Conservation (phyloP, 2,329 filamentous ascomycete genomes). For the Cladosporium sp. region DNA sequence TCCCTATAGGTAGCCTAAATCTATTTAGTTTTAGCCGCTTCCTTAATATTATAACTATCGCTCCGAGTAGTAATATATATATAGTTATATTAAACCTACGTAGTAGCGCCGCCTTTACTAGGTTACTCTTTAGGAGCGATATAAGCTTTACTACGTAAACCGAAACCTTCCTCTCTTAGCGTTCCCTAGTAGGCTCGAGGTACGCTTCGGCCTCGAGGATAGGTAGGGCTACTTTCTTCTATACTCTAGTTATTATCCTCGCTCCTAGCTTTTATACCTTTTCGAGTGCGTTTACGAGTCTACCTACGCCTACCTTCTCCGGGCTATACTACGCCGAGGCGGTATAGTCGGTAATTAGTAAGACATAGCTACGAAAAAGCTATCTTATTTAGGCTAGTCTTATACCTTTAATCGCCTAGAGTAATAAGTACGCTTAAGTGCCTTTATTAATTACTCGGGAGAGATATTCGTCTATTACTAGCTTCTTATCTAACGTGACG, state of each 20-base stretch:
- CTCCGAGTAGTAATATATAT: background rate
- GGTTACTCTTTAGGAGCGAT: background rate
- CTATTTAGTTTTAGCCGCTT: background rate
- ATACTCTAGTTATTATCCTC: background rate
- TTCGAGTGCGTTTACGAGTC: background rate
- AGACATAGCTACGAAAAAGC: background rate
- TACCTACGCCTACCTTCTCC: background rate
- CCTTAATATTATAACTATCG: background rate
- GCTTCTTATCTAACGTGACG: background rate
- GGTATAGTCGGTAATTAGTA: background rate
- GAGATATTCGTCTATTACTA: background rate
- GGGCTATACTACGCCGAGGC: background rate
- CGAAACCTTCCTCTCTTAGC: background rate
- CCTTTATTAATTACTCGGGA: background rate
- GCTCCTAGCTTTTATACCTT: background rate
- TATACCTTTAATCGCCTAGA: background rate
- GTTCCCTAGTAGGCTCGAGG: background rate
- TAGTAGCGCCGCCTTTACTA: background rate
- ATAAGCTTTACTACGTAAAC: background rate
- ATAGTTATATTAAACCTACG: background rate
- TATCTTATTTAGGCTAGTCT: background rate
- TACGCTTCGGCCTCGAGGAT: background rate
- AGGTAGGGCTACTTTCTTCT: background rate
- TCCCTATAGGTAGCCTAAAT: background rate
- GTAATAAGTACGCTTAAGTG: background rate